A percentile compares a stretch with the other conserved stretches of the same genome.
These are phyloP conservation scores for Lentinula lateritia DNA, from an alignment of 768 basidiomycete genomes.

Conservation along the genomic window DNA sequence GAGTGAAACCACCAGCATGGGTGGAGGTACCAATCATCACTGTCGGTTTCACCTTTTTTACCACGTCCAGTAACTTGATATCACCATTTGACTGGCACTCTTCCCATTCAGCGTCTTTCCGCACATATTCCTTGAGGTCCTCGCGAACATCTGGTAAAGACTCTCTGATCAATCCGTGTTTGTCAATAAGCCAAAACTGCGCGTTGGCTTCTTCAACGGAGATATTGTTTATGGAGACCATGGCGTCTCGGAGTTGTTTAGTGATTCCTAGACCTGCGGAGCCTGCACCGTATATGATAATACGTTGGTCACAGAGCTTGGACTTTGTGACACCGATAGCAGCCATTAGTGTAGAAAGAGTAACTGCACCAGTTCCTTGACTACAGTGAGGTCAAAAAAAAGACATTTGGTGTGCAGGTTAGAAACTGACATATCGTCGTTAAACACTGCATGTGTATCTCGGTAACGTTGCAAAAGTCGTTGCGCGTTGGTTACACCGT, in stretches of 20 bases:
- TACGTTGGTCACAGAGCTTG: conserved; percentile 67
- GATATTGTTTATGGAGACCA: conserved; percentile 49
- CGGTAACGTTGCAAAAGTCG: conserved; percentile 58
- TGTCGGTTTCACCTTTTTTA: conserved; percentile 71
- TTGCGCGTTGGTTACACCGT: conserved; percentile 74
- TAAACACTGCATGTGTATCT: conserved; percentile 66
- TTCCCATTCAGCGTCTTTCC: conserved; percentile 53
- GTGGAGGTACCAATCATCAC: conserved; percentile 85
- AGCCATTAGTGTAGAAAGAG: conserved; percentile 62
- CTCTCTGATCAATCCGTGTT: conserved; percentile 53
- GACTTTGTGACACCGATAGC: conserved; percentile 62
- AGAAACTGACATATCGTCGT: conserved; percentile 80
- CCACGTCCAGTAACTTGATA: conserved; percentile 59
- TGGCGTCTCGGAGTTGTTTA: conserved; percentile 71
- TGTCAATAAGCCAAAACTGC: conserved; percentile 72
- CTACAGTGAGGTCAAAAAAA: conserved; percentile 23
- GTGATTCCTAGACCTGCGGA: conserved; percentile 81
- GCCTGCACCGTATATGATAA: conserved; percentile 76
- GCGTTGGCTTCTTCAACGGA: conserved; percentile 52
- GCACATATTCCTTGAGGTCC: conserved; percentile 47
- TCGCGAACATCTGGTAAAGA: conserved; percentile 37
- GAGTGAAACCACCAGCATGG: conserved; percentile 68
- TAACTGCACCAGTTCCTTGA: conserved; percentile 75
- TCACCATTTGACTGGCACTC: conserved; percentile 27
- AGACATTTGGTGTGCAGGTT: neutral